These are phyloP conservation scores for Elsinoe australis DNA, from an alignment of 2,329 filamentous ascomycete genomes.

Conservation along the genomic window DNA sequence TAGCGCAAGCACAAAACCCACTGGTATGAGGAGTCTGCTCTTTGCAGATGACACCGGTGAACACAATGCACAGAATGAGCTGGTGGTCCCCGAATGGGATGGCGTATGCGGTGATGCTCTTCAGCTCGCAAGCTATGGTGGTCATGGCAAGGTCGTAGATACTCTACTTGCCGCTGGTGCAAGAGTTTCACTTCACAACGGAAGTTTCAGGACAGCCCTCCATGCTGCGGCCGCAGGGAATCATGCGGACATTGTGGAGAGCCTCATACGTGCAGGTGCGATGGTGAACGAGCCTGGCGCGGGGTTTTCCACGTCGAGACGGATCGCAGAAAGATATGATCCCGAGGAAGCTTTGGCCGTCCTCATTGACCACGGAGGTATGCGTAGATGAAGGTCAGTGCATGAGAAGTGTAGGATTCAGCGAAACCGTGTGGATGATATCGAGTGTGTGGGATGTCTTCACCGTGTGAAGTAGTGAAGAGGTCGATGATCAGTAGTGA, in stretches of 20 bases:
- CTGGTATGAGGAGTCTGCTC: background rate
- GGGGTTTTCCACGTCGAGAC: background rate
- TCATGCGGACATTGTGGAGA: constrained; percentile 1
- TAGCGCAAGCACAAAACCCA: background rate
- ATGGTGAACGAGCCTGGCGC: constrained; percentile 1
- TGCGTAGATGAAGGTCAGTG: background rate
- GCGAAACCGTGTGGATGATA: too few relatives aligned
- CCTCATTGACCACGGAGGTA: background rate
- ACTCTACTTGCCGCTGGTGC: constrained; percentile 3
- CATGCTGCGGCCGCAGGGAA: constrained; percentile 1
- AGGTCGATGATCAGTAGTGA: too few relatives aligned
- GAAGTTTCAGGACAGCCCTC: constrained; percentile 1
- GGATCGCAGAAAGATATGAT: background rate
- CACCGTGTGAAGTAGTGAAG: too few relatives aligned
- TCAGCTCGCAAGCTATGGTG: constrained; percentile 3
- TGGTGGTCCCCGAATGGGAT: background rate
- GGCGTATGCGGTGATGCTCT: constrained; percentile 2
- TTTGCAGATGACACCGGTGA: too few relatives aligned
- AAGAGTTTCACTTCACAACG: constrained; percentile 3
- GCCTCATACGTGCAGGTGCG: constrained; percentile 2
- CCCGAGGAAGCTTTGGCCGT: background rate
- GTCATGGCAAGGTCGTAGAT: constrained; percentile 1
- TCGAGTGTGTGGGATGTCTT: too few relatives aligned
- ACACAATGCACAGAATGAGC: background rate
- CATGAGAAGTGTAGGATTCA: too few relatives aligned